Base-by-base conservation (phyloP, 2,329 filamentous ascomycete species). In the Ascochyta koolunga region DNA sequence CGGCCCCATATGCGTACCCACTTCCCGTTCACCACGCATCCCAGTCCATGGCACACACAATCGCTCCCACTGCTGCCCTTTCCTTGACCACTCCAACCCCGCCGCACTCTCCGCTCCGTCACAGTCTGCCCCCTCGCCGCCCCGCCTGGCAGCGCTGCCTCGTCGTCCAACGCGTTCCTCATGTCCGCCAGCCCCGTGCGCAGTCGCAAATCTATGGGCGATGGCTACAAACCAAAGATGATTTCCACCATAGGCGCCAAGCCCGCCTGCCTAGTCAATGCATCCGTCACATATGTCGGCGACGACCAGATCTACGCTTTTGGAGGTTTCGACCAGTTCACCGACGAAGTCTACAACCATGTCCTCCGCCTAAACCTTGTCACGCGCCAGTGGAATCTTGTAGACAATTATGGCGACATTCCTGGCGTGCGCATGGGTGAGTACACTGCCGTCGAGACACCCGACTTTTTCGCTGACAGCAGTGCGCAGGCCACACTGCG, bases 351-450 rank as follows among this genome's bases (percentile, higher is more conserved):
- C 16, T 99, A 99, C 78, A 99, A 99, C 71, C 95, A 99, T 78
- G 95, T 99, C 36, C 81, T 99, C 60, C 88, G 87, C 66, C 79
- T 99, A 45, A 93, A 99, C 73, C 83, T 99, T 59, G 83, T 89
- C 57, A 93, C 89, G 59, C 87, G 95, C 64, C 91, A 95, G 73
- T 99, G 95, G 95, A 95, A 86, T 62, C 80, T 99, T 44, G 93
- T 99, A 18, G 95, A 98, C 77, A 99, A 99, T 76, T 99, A 96
- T 79, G 95, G 95, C 29, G 93, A 98, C 76, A 98, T 98, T 61
- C 93, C 93, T 4, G 93, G 93, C 13, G 93, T 98, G 43, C 87
- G 93, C 62, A 98, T 98, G 95, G 93, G 93, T 91, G 82, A 65
- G 82, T 58, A 27, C 22, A 15, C 10, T 5, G 37, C 21, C 19